Evolutionary conservation across 2,329 filamentous ascomycete genomes (phyloP).

Genomic region (Lachnellula subtilissima): DNA sequence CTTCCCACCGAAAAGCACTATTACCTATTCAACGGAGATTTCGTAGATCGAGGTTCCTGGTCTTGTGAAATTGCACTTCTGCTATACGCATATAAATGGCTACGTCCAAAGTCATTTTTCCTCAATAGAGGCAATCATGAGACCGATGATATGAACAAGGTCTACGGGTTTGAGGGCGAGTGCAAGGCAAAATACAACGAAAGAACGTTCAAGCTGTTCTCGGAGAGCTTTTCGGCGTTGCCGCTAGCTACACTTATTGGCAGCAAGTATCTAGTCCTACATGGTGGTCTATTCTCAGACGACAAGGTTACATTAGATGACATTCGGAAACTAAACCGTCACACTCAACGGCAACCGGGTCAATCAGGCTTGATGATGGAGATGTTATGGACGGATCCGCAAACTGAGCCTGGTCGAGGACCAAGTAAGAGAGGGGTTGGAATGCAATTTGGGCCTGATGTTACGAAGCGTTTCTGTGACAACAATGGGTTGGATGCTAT

Average conservation of each 20-base stretch:
- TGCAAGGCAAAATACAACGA: constrained; percentile 97
- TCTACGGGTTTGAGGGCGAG: constrained; percentile 97
- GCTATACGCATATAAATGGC: constrained; percentile 95
- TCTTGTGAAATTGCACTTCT: constrained; percentile 94
- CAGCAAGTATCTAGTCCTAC: constrained; percentile 83
- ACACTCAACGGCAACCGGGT: constrained; percentile 86
- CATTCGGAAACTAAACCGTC: constrained; percentile 86
- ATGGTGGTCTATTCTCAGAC: constrained; percentile 93
- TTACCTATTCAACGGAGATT: constrained; percentile 98
- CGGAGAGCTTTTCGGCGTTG: constrained; percentile 92
- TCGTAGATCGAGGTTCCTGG: constrained; percentile 96
- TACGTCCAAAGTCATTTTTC: constrained; percentile 83
- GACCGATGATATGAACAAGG: constrained; percentile 98
- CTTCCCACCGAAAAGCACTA: constrained; percentile 78
- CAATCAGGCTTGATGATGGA: constrained; percentile 99
- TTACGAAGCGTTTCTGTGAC: constrained; percentile 95
- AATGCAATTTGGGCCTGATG: constrained; percentile 92
- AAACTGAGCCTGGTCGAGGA: constrained; percentile 76
- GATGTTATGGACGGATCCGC: constrained; percentile 99
- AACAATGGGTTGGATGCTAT: constrained; percentile 91
- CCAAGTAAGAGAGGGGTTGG: constrained; percentile 96
- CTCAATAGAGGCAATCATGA: constrained; percentile 98
- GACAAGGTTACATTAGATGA: constrained; percentile 90
- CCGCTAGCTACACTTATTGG: constrained; percentile 90
- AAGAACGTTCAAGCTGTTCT: constrained; percentile 92